Conservation (phyloP, 192 early-diverging fungal species). For the Entomortierella chlamydospora region DNA sequence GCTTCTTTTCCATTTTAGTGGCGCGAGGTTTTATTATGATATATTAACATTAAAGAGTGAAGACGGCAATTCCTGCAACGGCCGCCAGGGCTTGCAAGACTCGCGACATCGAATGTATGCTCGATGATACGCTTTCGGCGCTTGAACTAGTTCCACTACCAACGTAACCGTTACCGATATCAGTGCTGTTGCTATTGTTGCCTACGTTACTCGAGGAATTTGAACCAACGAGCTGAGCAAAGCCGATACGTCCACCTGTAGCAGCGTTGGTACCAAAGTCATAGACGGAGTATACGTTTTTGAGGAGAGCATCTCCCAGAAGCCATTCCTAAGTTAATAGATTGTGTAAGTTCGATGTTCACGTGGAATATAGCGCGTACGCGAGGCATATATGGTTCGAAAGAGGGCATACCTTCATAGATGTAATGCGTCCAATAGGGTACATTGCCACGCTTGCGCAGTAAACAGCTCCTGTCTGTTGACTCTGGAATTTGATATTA, state of each 20-base stretch:
- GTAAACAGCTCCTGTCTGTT: constrained; percentile 4
- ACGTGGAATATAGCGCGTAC: no score
- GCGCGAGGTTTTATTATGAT: no score
- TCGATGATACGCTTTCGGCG: background rate
- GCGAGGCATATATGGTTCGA: no score
- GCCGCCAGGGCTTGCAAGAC: constrained; percentile 4
- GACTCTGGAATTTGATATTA: constrained; percentile 12
- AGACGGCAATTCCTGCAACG: background rate
- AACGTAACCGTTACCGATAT: background rate
- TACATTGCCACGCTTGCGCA: constrained; percentile 45
- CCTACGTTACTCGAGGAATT: background rate
- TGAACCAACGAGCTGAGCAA: constrained; percentile 41
- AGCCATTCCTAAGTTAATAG: constrained; percentile 55
- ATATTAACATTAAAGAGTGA: background rate
- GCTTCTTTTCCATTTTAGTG: no score
- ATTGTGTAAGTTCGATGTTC: no score
- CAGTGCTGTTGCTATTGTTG: background rate
- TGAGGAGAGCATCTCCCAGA: constrained; percentile 62
- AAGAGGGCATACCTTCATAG: constrained; percentile 13
- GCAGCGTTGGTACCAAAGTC: constrained; percentile 55
- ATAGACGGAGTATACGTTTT: constrained; percentile 62
- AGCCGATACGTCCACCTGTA: constrained; percentile 54
- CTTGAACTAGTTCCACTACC: background rate
- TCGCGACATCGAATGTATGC: background rate
- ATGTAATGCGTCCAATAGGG: background rate